Evolutionary conservation across 805 yeast species (phyloP).

Genomic region (Danielia oregonensis): DNA sequence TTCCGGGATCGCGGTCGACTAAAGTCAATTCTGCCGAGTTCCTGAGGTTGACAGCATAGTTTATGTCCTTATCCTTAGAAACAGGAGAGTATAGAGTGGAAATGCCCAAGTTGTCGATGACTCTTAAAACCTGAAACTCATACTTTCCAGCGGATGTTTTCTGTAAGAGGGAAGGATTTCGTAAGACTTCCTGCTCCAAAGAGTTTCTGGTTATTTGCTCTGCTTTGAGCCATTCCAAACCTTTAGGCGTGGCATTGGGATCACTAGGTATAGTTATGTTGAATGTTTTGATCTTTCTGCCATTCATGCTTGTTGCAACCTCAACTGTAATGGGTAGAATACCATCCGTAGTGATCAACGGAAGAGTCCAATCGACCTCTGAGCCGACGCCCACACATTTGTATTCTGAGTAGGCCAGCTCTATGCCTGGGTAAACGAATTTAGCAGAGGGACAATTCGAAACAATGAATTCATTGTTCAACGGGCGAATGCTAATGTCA

Average conservation of each 20-base stretch:
- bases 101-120: conserved; percentile 33
- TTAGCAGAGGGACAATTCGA: conserved; percentile 76
- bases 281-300: conserved; percentile 19
- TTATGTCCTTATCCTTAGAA: conserved; percentile 34
- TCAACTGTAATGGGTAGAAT: conserved; percentile 59
- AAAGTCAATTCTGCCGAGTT: conserved; percentile 23
- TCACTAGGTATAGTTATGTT: conserved; percentile 20
- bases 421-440: conserved; percentile 36
- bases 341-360: conserved; percentile 58
- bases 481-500: conserved; percentile 56
- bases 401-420: conserved; percentile 27
- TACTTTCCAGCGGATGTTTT: conserved; percentile 19
- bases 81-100: conserved; percentile 31
- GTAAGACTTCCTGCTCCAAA: conserved; percentile 33
- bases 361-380: conserved; percentile 41
- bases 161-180: conserved; percentile 21
- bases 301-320: conserved; percentile 25
- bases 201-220: conserved; percentile 25
- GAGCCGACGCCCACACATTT: conserved; percentile 46
- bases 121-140: conserved; percentile 32
- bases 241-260: conserved; percentile 24
- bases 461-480: conserved; percentile 58
- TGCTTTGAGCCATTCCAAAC: conserved; percentile 30
- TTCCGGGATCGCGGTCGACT: conserved; percentile 16
- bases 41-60: conserved; percentile 25